These are phyloP conservation scores for Curvularia verruculosa DNA, from an alignment of 2,329 filamentous ascomycete species.

Conservation along the genomic window DNA sequence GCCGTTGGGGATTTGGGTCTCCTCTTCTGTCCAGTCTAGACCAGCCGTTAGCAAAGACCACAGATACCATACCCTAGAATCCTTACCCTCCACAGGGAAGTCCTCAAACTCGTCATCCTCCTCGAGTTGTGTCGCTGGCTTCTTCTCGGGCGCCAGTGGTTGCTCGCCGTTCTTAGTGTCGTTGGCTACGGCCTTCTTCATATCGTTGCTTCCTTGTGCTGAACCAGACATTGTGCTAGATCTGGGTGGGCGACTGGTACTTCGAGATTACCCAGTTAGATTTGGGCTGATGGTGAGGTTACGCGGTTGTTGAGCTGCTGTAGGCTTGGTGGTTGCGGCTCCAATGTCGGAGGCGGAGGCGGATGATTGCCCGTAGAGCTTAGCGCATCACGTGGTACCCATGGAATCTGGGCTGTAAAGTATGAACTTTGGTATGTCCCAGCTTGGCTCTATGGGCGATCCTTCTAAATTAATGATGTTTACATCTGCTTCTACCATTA, in stretches of 20 bases:
- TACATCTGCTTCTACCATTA: neutral
- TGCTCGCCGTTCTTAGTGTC: conserved; percentile 50
- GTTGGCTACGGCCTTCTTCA: conserved; percentile 50
- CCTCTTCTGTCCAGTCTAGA: conserved; percentile 85
- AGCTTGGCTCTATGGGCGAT: conserved; percentile 6
- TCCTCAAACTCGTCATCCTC: conserved; percentile 99
- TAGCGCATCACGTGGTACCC: conserved; percentile 28
- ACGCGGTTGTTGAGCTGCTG: conserved; percentile 8
- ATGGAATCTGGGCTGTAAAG: conserved; percentile 12
- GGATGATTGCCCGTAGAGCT: conserved; percentile 21
- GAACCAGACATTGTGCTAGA: conserved; percentile 55
- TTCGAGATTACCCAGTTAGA: neutral
- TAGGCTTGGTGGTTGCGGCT: conserved; percentile 27
- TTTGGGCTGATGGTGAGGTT: neutral
- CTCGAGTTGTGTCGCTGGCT: conserved; percentile 74
- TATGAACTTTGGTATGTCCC: conserved; percentile 2
- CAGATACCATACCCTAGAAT: no score
- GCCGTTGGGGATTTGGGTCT: conserved; percentile 79
- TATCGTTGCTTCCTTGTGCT: conserved; percentile 46
- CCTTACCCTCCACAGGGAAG: conserved; percentile 89
- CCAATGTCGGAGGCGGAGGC: conserved; percentile 19
- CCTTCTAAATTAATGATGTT: neutral
- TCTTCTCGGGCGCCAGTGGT: conserved; percentile 58
- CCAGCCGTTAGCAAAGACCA: conserved; percentile 15
- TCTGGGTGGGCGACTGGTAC: neutral